Base-by-base conservation (phyloP, 371 early-diverging fungal species). In the Circinella umbellata region DNA sequence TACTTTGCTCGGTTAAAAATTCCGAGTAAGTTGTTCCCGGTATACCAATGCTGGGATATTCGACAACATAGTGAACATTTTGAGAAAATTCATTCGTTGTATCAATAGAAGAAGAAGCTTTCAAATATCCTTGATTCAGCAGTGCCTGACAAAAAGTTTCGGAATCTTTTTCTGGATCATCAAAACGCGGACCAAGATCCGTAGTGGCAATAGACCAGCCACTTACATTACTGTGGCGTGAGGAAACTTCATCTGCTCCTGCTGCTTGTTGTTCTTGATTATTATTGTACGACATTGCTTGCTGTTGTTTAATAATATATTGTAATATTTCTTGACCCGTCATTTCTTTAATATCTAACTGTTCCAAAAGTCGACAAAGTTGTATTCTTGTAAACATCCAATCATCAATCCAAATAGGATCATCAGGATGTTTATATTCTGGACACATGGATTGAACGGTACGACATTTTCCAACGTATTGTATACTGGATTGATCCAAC, bases 381-480 rank as follows among this genome's bases (percentile, higher is more conserved):
- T 74, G 60, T 18, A 54, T 66, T n/a, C 71, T 69, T 51, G 72
- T 70, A 61, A 48, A 53, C 18, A 71, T 70, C 49, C 61, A 63
- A 13, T 47, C 36, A 14, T 69, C 72, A 11, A 76, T 17, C 63
- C 69, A 51, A 47, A 69, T 46, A 17, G 61, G 61, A 2, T 49
- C 55, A 15, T 66, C 63, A n/a, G 54, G 61, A 36, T 60, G 61
- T n/a, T 37, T 60, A 51, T 60, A 74, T 6, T 69, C 67, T 8
- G 74, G 78, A 3, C 70, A 64, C 15, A 68, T 11, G 1, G 53
- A 8, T 46, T 74, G 39, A 3, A 77, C 13, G 1, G 73, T 42
- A 38, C 67, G 67, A 42, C 78, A 77, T 36, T 66, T 69, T 37
- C 55, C 53, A 17, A 36, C 17, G 59, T 79, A 76, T 11, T 20